These are phyloP conservation scores for Dinochytrium kinnereticum DNA, from an alignment of 371 early-diverging fungal species.

Conservation along the genomic window DNA sequence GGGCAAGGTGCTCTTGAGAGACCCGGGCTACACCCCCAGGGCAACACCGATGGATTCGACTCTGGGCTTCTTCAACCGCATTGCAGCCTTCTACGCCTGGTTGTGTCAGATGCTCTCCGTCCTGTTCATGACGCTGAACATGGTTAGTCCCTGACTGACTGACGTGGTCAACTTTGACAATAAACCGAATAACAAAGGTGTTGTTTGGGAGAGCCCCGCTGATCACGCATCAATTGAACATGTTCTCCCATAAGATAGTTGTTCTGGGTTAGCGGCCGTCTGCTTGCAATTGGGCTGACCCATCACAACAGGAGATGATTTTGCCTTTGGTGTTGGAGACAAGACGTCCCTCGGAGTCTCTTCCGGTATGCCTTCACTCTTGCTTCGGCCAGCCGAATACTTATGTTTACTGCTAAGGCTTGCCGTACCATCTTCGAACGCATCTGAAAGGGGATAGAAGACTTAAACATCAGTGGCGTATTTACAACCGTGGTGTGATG, in stretches of 20 bases:
- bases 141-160: no score
- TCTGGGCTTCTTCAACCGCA: no score
- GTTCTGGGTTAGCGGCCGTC: not conserved
- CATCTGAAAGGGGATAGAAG: conserved; percentile 36
- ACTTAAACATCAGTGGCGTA: conserved; percentile 43
- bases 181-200: not conserved
- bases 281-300: not conserved
- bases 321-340: conserved; percentile 46
- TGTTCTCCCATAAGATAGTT: not conserved
- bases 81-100: no score
- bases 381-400: not conserved
- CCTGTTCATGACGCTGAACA: not conserved
- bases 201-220: not conserved
- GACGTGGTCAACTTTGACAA: not conserved
- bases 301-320: conserved; percentile 47
- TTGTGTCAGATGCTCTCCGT: no score
- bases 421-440: conserved; percentile 6
- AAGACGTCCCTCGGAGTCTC: conserved; percentile 15
- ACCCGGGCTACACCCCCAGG: not conserved
- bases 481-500: conserved; percentile 42
- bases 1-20: not conserved
- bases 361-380: conserved; percentile 26
- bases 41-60: no score
- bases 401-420: not conserved
- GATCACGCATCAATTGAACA: not conserved